Evolutionary conservation across 345 rosid species (phyloP), one percentile per base, ranked within the genome.

Genomic region (Luvunga scandens): DNA sequence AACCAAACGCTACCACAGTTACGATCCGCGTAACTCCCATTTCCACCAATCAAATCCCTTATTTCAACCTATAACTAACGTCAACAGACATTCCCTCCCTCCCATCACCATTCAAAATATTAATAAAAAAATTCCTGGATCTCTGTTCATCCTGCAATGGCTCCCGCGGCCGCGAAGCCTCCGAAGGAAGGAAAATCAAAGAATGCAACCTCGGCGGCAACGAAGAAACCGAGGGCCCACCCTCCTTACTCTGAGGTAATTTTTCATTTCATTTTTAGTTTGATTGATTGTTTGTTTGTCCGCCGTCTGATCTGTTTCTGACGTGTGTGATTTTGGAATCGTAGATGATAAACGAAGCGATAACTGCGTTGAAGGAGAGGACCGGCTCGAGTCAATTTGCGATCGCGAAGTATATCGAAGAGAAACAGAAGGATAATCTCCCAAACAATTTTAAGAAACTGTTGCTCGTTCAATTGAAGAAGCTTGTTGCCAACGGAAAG

Each of bases 351-450:
- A 82, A 63, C 13, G 90, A 87, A 1, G 87, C 90, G 25, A 87
- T 89, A 24, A 66, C 68, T 67, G 76, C 87, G 27, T 10, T 89
- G 87, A 87, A 89, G 79, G 90, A 89, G 81, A 78, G 84, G 77
- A 89, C 84, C 2, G 90, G 92, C 1, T 89, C 92, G 9, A 89
- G 92, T 48, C 92, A 89, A 79, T 77, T 80, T 27, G 90, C 92
- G 30, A 89, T 89, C 69, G 80, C 88, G 34, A 87, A 87, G 83
- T 87, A 83, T 62, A 81, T 86, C 12, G 92, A 89, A 38, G 88
- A 83, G 81, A 89, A 86, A 72, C 88, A 89, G 66, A 84, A 86
- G 78, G 75, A 31, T 65, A 73, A 84, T 10, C 75, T 89, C 8
- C 92, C 92, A 1, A 36, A 69, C 4, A 83, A 66, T 28, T 87